Conservation (phyloP, 441 rosid species). For the Mallotus repandus region DNA sequence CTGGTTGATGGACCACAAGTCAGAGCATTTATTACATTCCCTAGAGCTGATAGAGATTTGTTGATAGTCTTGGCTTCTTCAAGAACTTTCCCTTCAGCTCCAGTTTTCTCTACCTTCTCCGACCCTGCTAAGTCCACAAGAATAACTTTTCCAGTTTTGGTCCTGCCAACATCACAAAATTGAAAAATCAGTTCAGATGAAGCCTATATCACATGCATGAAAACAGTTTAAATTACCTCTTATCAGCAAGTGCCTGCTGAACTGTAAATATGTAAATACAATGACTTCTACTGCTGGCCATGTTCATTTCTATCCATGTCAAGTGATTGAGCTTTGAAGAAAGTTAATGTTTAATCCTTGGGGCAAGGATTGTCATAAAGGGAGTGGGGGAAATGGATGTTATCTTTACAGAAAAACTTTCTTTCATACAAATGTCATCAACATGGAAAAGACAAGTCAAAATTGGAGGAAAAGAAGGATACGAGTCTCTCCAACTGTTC, state of each 20-base stretch:
- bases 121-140: slow-evolving; percentile 97
- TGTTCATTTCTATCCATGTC: slow-evolving; percentile 71
- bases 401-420: neutral
- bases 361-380: neutral
- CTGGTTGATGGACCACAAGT: slow-evolving; percentile 65
- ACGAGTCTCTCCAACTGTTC: slow-evolving; percentile 94
- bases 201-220: slow-evolving; percentile 1
- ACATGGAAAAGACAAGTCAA: neutral
- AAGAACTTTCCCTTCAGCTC: slow-evolving; percentile 91
- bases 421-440: neutral
- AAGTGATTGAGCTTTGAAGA: slow-evolving; percentile 25
- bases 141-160: slow-evolving; percentile 63
- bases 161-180: slow-evolving; percentile 38
- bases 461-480: slow-evolving; percentile 37
- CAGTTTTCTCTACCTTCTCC: slow-evolving; percentile 90
- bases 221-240: slow-evolving; percentile 38
- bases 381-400: neutral
- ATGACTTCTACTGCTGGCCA: slow-evolving; percentile 93
- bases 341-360: slow-evolving; percentile 17
- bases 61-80: slow-evolving; percentile 94
- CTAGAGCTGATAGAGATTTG: slow-evolving; percentile 82
- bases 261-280: slow-evolving; percentile 68
- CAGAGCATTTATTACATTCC: slow-evolving; percentile 83
- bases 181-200: slow-evolving; percentile 11
- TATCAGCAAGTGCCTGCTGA: slow-evolving; percentile 54